Evolutionary conservation across 108 stramenopile genomes (phyloP), one percentile per base, ranked within the genome.

Genomic region (Stephanodiscus triporus): DNA sequence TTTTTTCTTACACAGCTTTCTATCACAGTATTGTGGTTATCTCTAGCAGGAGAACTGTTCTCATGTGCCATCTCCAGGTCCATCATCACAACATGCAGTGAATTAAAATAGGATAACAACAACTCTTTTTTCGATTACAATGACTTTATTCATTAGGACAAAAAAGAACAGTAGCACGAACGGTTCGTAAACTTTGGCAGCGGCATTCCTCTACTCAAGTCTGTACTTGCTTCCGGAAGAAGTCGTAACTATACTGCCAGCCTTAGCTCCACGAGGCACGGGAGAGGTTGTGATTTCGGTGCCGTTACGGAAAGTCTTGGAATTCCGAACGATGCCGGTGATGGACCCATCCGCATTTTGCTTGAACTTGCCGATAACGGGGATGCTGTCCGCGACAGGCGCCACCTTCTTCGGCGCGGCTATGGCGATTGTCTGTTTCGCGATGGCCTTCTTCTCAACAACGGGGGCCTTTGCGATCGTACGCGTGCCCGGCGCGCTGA

Each of bases 201-300:
- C 23, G n/a, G 53, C 30, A 58, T 20, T 26, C 34, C 43, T 54
- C 74, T 89, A 95, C 40, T 80, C 65, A 50, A 95, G 86, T 58
- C 78, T 71, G 80, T 95, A 95, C 62, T 89, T 84, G 64, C 91
- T 92, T 55, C 94, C 94, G 29, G 90, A 90, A 17, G 85, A 86
- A 55, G 94, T 95, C 19, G 69, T 85, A 6, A 95, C 89, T 13
- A 91, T 70, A 24, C 66, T 70, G 9, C 94, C 94, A 29, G 83
- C 54, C 70, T 89, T 87, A 20, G 91, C 94, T 49, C 89, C 89
- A 68, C 79, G 83, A 27, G 71, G 50, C 11, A 95, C 91, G 19
- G 89, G 87, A 27, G 91, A 92, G 45, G 95, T 95, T 47, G 95
- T 93, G 57, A 95, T 93, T 77, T 88, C 83, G 27, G 88, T 88